Evolutionary conservation across 148 eudicot genomes (phyloP).

Genomic region (Camellia granthamiana): DNA sequence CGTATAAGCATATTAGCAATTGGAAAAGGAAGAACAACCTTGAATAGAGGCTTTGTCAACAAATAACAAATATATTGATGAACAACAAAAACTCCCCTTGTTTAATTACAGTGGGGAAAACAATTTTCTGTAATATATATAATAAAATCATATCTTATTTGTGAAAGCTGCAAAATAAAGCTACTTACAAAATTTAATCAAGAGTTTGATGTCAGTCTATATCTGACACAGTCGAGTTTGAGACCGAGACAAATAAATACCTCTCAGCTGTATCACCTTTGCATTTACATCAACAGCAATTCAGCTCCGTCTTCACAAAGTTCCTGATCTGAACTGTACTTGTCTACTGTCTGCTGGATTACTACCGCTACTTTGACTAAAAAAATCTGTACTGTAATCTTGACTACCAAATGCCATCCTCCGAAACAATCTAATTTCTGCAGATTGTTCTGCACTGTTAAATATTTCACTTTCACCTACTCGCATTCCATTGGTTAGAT

Average conservation of each 20-base stretch:
- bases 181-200: conserved; percentile 23
- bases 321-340: neutral
- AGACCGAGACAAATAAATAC: neutral
- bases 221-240: neutral
- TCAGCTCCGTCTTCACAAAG: conserved; percentile 5
- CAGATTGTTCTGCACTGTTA: conserved; percentile 62
- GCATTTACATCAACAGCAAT: conserved; percentile 7
- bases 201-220: neutral
- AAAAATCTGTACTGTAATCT: conserved; percentile 54
- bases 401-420: conserved; percentile 78
- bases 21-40: neutral
- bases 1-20: neutral
- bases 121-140: neutral
- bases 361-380: conserved; percentile 31
- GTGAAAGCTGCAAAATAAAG: neutral
- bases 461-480: conserved; percentile 74
- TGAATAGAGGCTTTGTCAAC: neutral
- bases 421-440: conserved; percentile 61
- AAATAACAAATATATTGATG: conserved; percentile 9
- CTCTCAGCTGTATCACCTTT: conserved; percentile 4
- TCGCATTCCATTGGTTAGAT: conserved; percentile 78
- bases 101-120: conserved; percentile 10
- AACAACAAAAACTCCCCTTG: neutral
- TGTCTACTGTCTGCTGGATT: neutral
- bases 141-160: neutral